These are phyloP conservation scores for Wickerhamomyces chaumierensis DNA, from an alignment of 805 yeast genomes.

Conservation along the genomic window DNA sequence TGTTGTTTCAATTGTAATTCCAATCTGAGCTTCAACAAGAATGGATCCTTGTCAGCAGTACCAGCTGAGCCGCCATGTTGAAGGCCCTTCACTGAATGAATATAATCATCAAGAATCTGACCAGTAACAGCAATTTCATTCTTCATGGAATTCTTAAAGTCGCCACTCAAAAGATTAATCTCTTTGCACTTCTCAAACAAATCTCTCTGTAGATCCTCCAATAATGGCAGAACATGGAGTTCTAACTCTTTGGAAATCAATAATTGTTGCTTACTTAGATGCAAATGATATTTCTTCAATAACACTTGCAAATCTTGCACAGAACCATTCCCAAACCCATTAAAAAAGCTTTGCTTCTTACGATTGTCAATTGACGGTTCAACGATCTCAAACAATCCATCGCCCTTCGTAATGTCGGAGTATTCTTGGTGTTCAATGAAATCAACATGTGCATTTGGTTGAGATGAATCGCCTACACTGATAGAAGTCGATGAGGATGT, in stretches of 20 bases:
- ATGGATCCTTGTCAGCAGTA: slow-evolving; percentile 60
- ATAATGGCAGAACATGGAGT: slow-evolving; percentile 49
- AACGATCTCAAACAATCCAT: slow-evolving; percentile 24
- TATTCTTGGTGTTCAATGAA: not conserved
- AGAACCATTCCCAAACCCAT: slow-evolving; percentile 64
- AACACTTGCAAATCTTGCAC: slow-evolving; percentile 74
- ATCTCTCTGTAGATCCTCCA: slow-evolving; percentile 64
- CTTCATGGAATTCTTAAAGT: slow-evolving; percentile 66
- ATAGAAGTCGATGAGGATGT: not conserved
- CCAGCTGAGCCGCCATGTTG: slow-evolving; percentile 29
- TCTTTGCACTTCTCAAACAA: slow-evolving; percentile 74
- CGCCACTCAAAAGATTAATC: slow-evolving; percentile 68
- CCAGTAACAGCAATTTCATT: slow-evolving; percentile 64
- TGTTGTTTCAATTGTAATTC: slow-evolving; percentile 73
- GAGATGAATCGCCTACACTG: not conserved
- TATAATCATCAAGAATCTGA: slow-evolving; percentile 39
- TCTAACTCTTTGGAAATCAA: slow-evolving; percentile 44
- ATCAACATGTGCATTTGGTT: too few species aligned
- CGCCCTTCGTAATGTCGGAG: slow-evolving; percentile 13
- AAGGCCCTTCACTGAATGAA: slow-evolving; percentile 47
- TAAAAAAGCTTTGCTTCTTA: slow-evolving; percentile 38
- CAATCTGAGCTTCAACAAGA: slow-evolving; percentile 51
- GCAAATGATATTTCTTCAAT: slow-evolving; percentile 57
- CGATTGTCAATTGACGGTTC: slow-evolving; percentile 18
- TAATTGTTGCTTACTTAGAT: slow-evolving; percentile 45